phyloP scores from a whole-genome alignment of 441 rosid species.

The Erodium texanum region DNA sequence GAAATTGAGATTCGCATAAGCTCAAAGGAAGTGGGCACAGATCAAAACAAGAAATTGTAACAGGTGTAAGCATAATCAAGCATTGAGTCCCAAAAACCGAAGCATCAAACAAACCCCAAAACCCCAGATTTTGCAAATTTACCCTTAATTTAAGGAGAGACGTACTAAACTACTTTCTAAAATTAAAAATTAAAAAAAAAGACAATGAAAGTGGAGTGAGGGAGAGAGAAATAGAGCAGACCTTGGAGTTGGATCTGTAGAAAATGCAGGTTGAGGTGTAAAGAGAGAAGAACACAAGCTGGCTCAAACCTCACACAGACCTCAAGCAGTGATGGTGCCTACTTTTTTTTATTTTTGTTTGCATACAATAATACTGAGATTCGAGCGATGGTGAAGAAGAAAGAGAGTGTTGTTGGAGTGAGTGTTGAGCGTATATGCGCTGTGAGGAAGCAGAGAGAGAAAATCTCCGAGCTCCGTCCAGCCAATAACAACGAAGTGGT shows the following conservation, averaged over 20 bases:
- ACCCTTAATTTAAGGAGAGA: too few relatives aligned
- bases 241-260: neutral
- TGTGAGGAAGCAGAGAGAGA: neutral
- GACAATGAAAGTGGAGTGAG: neutral
- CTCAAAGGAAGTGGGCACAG: neutral
- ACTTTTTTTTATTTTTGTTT: too few relatives aligned
- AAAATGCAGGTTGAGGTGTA: neutral
- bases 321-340: neutral
- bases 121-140: conserved; percentile 6
- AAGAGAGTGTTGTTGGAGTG: neutral
- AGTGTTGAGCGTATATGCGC: neutral
- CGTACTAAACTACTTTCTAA: neutral
- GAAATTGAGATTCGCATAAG: neutral
- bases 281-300: too few relatives aligned
- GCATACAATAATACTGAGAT: neutral
- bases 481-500: neutral
- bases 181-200: neutral
- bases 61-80: neutral
- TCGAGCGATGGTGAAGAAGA: neutral
- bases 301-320: too few relatives aligned
- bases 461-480: neutral
- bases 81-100: neutral
- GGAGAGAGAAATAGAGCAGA: neutral
- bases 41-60: neutral
- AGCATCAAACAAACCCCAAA: conserved; percentile 8